These are phyloP conservation scores for Akanthomyces lecanii DNA, from an alignment of 2,329 filamentous ascomycete genomes.

Conservation along the genomic window DNA sequence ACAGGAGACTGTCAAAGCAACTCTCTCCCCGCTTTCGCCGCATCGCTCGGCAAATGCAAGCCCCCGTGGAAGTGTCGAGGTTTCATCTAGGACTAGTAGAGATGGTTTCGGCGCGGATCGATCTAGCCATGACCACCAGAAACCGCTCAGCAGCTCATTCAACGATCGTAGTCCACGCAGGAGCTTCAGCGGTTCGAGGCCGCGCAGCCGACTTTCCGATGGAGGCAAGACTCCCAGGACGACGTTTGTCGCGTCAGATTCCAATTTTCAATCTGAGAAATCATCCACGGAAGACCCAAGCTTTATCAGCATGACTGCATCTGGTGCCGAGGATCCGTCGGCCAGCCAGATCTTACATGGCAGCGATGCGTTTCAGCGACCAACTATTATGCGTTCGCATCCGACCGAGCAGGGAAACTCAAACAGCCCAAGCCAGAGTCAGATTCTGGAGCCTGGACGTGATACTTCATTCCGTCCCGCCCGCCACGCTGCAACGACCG, in stretches of 20 bases:
- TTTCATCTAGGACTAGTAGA: constrained; percentile 45
- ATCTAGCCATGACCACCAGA: constrained; percentile 47
- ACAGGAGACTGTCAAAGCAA: constrained; percentile 57
- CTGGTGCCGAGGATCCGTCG: constrained; percentile 72
- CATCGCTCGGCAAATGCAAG: constrained; percentile 40
- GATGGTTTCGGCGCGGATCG: constrained; percentile 47
- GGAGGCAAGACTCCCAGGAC: constrained; percentile 34
- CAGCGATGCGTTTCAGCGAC: constrained; percentile 83
- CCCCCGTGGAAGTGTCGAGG: constrained; percentile 53
- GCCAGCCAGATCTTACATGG: constrained; percentile 86
- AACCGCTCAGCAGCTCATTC: constrained; percentile 36
- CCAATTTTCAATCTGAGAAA: constrained; percentile 60
- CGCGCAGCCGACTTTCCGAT: constrained; percentile 44
- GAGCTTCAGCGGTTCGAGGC: constrained; percentile 60
- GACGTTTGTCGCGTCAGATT: constrained; percentile 65
- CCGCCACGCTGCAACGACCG: constrained; percentile 15
- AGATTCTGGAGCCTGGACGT: constrained; percentile 7
- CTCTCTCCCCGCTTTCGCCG: constrained; percentile 51
- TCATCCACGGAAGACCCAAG: constrained; percentile 66
- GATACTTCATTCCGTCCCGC: neutral
- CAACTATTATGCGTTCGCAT: constrained; percentile 53
- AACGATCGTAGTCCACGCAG: constrained; percentile 45
- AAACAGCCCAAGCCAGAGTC: constrained; percentile 20
- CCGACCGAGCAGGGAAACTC: constrained; percentile 49
- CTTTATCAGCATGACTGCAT: constrained; percentile 64